A percentile compares a stretch with the other conserved stretches of the same genome.
These are phyloP conservation scores for Melanomma pulvis-pyrius DNA, from an alignment of 495 filamentous ascomycete genomes.

Conservation along the genomic window DNA sequence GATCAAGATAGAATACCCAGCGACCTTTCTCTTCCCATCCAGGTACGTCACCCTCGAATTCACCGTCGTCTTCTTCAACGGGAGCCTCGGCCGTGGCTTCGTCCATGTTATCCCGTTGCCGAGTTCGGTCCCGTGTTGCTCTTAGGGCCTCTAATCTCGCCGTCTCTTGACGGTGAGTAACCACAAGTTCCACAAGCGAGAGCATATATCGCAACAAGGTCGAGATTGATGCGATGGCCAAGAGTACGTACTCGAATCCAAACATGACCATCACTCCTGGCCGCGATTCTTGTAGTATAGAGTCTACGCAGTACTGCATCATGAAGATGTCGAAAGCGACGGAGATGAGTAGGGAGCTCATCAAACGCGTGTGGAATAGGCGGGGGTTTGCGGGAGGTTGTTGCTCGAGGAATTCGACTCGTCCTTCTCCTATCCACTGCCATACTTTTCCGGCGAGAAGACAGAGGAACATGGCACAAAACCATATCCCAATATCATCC, in stretches of 20 bases:
- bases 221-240: constrained; percentile 77
- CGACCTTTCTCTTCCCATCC: constrained; percentile 97
- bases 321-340: constrained; percentile 75
- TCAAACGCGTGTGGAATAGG: constrained; percentile 84
- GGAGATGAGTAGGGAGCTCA: constrained; percentile 74
- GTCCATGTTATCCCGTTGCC: constrained; percentile 48
- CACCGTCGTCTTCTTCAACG: constrained; percentile 78
- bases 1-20: constrained; percentile 87
- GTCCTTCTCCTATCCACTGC: constrained; percentile 95
- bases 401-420: constrained; percentile 92
- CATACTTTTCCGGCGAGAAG: constrained; percentile 94
- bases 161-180: constrained; percentile 70
- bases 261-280: constrained; percentile 99
- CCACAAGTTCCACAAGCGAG: constrained; percentile 74
- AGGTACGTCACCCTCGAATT: constrained; percentile 88
- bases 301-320: constrained; percentile 75
- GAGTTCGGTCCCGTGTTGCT: constrained; percentile 59
- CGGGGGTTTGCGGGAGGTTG: constrained; percentile 89
- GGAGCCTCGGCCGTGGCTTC: constrained; percentile 53
- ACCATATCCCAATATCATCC: constrained; percentile 90
- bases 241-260: constrained; percentile 91
- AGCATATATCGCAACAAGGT: constrained; percentile 77
- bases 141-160: constrained; percentile 63
- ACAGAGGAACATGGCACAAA: constrained; percentile 91
- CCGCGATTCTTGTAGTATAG: constrained; percentile 79